Base-by-base conservation (phyloP, 345 rosid genomes). In the Triadica sebifera region DNA sequence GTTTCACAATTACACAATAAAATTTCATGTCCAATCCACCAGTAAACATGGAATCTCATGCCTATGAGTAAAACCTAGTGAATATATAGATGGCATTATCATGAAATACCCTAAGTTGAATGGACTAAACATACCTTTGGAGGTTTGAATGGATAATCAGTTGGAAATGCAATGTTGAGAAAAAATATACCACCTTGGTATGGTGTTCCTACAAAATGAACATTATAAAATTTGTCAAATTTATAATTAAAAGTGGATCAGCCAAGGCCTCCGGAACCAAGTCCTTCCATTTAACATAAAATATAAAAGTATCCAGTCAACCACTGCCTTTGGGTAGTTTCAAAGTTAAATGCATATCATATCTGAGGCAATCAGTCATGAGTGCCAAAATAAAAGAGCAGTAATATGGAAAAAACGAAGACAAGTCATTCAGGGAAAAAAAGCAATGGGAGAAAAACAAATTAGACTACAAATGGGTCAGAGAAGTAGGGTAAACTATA, bases 81-180 rank as follows among this genome's bases (percentile, higher is more conserved):
- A 17, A 57, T 24, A 24, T 58, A 45, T 43, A 58, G 0, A 41
- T n/a, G 6, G n/a, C 39, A 47, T 22, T 19, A 9, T 8, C 10
- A 2, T 7, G 22, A 17, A 41, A 53, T 39, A 4, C 22, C 15
- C 8, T 45, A 24, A 25, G 20, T 53, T 8, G 20, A 29, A 29
- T 37, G 72, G 15, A n/a, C 15, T 20, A 1, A 60, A 55, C 45
- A 43, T 76, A 91, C 99, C 99, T 86, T 84, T 39, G 98, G 99
- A 60, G 99, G 98, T 65, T 89, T 87, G 76, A 93, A 91, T 38
- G 99, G 99, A 82, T 95, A 93, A 81, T 91, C 98, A 73, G 74
- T 63, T 0, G 98, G 98, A 75, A 95, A 93, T 25, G 76, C 81
- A 22, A 93, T 81, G 82, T 95, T 94, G 8, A 93, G 84, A 70